phyloP scores from a whole-genome alignment of 495 filamentous ascomycete genomes.

The Immersiella caudata region DNA sequence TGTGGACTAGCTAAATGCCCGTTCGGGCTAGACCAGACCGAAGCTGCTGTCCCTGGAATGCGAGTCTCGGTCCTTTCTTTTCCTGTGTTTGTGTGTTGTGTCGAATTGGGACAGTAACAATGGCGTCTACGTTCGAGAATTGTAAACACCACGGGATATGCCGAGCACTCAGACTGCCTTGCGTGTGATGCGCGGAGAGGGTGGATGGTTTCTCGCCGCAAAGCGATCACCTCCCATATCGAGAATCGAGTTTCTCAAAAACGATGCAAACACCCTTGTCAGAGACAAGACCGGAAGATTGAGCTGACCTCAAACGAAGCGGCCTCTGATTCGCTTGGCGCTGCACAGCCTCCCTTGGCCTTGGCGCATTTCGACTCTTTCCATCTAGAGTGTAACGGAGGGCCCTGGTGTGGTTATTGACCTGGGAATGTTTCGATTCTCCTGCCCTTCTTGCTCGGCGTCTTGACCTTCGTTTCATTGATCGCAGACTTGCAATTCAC shows the following conservation, averaged over 20 bases:
- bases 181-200: background rate
- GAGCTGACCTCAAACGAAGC: conserved; percentile 1
- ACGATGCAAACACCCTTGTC: conserved; percentile 4
- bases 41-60: background rate
- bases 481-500: background rate
- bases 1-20: background rate
- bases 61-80: background rate
- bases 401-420: background rate
- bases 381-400: background rate
- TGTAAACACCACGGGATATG: background rate
- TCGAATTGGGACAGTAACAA: background rate
- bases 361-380: conserved; percentile 8
- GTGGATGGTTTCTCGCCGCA: background rate
- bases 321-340: conserved; percentile 26
- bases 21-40: background rate
- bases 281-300: conserved; percentile 18
- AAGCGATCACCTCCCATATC: background rate
- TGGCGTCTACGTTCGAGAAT: background rate
- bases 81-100: background rate
- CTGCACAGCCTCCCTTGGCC: conserved; percentile 25
- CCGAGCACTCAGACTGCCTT: background rate
- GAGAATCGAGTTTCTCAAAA: background rate
- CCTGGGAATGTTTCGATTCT: background rate
- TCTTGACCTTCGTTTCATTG: background rate
- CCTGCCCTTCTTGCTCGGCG: background rate